phyloP scores from a whole-genome alignment of 441 rosid genomes.

The Melastoma candidum region DNA sequence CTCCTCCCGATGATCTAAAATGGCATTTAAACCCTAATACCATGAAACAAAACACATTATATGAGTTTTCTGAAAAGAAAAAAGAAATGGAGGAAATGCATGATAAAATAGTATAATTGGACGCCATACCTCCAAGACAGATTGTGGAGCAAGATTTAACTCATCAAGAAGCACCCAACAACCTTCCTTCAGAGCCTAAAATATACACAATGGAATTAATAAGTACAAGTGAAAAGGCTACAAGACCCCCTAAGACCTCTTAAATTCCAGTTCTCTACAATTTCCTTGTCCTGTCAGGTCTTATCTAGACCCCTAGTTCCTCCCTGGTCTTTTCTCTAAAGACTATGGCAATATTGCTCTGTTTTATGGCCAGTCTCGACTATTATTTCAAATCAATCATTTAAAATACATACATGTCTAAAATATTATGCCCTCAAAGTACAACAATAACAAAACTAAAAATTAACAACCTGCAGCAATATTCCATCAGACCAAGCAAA shows the following conservation, averaged over 20 bases:
- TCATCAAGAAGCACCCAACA: slow-evolving; percentile 98
- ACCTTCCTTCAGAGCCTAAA: slow-evolving; percentile 94
- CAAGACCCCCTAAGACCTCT: too few relatives aligned
- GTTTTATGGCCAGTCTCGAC: too few relatives aligned
- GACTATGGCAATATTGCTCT: too few relatives aligned
- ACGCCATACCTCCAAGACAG: slow-evolving; percentile 73
- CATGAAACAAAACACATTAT: neutral
- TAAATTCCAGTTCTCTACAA: too few relatives aligned
- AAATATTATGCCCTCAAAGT: too few relatives aligned
- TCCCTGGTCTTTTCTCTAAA: too few relatives aligned
- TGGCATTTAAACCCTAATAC: slow-evolving; percentile 86
- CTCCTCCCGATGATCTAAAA: slow-evolving; percentile 96
- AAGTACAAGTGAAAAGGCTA: too few relatives aligned
- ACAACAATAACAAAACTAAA: too few relatives aligned
- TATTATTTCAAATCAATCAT: too few relatives aligned
- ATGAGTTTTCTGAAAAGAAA: neutral
- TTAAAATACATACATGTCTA: too few relatives aligned
- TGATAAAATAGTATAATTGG: slow-evolving; percentile 1
- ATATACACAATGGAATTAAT: neutral
- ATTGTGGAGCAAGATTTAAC: slow-evolving; percentile 98
- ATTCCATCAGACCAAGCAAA: slow-evolving; percentile 99
- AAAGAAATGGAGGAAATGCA: neutral
- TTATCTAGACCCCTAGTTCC: too few relatives aligned
- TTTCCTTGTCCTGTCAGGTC: too few relatives aligned
- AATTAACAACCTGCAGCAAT: slow-evolving; percentile 61